A percentile compares a stretch with the other conserved stretches of the same genome.
Evolutionary conservation across 805 yeast species (phyloP).

Genomic region (Zygotorulaspora sp.): DNA sequence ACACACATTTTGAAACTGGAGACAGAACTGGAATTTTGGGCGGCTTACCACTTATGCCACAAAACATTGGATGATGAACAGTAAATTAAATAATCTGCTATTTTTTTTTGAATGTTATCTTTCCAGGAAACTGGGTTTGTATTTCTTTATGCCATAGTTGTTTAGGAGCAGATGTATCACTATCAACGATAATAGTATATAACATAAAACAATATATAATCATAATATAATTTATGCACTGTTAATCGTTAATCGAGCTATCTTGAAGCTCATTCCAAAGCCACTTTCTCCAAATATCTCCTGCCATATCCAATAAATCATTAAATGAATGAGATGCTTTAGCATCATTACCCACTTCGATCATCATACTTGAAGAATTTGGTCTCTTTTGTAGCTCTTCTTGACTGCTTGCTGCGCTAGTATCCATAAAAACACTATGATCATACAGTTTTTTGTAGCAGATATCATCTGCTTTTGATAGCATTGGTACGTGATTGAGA

Average conservation of each 20-base stretch:
- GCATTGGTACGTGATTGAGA: slow-evolving; percentile 46
- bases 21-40: slow-evolving; percentile 74
- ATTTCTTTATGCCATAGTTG: too few species aligned
- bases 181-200: too few species aligned
- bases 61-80: slow-evolving; percentile 33
- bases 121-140: too few species aligned
- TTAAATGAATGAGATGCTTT: slow-evolving; percentile 58
- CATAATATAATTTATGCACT: not conserved
- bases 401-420: slow-evolving; percentile 8
- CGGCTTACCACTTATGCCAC: slow-evolving; percentile 61
- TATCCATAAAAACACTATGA: slow-evolving; percentile 6
- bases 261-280: slow-evolving; percentile 58
- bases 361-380: slow-evolving; percentile 24
- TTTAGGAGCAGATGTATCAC: too few species aligned
- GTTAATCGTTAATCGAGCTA: slow-evolving; percentile 16
- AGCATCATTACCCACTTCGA: slow-evolving; percentile 39
- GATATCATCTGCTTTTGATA: slow-evolving; percentile 33
- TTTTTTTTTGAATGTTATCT: too few species aligned
- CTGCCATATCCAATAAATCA: slow-evolving; percentile 69
- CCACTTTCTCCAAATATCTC: slow-evolving; percentile 86
- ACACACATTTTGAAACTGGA: slow-evolving; percentile 61
- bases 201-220: not conserved
- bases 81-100: too few species aligned
- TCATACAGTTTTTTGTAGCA: slow-evolving; percentile 29
- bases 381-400: slow-evolving; percentile 16